Percentiles rank a stretch among this genome's conserved stretches.
These are phyloP conservation scores for Dictyostelium brefeldianum DNA, from an alignment of 78 protist genomes.

Conservation along the genomic window DNA sequence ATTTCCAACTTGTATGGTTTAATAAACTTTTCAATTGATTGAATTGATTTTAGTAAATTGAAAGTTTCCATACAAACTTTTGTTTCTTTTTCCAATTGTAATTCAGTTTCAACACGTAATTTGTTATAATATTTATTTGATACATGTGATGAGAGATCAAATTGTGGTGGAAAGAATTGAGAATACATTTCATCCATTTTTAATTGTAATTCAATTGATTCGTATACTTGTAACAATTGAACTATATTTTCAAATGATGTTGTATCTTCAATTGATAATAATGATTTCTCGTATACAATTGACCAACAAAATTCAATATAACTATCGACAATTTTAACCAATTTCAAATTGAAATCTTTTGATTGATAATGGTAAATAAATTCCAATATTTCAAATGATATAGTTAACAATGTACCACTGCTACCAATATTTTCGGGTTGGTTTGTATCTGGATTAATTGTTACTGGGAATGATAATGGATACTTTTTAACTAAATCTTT, in stretches of 20 bases:
- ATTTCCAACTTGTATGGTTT: neutral
- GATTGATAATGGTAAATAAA: neutral
- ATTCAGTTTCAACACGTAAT: slow-evolving; percentile 26
- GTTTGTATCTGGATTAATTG: slow-evolving; percentile 3
- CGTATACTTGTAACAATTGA: slow-evolving; percentile 33
- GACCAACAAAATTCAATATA: slow-evolving; percentile 20
- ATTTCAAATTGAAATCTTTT: neutral
- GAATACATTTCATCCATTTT: slow-evolving; percentile 43
- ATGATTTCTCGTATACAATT: slow-evolving; percentile 33
- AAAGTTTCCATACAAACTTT: slow-evolving; percentile 46
- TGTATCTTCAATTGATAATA: slow-evolving; percentile 24
- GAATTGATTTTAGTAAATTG: slow-evolving; percentile 41
- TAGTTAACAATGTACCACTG: slow-evolving; percentile 33
- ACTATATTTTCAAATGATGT: slow-evolving; percentile 55
- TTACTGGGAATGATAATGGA: slow-evolving; percentile 44
- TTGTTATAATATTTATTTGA: slow-evolving; percentile 18
- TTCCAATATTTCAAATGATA: slow-evolving; percentile 14
- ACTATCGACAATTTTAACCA: neutral
- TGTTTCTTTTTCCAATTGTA: neutral
- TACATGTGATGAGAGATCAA: neutral
- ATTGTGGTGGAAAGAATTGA: neutral
- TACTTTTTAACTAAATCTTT: slow-evolving; percentile 6
- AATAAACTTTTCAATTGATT: slow-evolving; percentile 22
- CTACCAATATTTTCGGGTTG: neutral
- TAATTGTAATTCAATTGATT: slow-evolving; percentile 43